Base-by-base conservation (phyloP, 345 rosid genomes). In the Lenwebbia sp. region DNA sequence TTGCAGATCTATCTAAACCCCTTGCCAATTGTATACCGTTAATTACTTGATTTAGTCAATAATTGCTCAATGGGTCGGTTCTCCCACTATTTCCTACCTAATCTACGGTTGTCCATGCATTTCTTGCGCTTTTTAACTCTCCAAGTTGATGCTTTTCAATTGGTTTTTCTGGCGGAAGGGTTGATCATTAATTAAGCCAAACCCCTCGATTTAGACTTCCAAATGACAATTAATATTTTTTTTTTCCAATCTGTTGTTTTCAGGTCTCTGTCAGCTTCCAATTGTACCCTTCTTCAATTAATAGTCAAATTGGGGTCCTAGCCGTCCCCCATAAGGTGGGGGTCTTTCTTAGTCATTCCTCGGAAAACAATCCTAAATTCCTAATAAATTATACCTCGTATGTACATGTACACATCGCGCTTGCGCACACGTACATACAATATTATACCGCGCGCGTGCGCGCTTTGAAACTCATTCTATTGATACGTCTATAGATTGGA, bases 381-480 rank as follows among this genome's bases (percentile, higher is more conserved):
- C 50, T 47, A 47, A 44, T 30, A 10, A 62, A 62, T 10, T 33
- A 17, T 17, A 37, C 23, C 44, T 9, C 37, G 78, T 37, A 17
- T 2, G 78, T 37, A 33, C 25, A 8, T 33, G 78, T 17, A 33
- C 13, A 22, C 58, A 55, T 55, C 0, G 25, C 1, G 1, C 44
- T 4, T 15, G 78, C 6, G 1, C 44, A 0, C 2, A 3, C 11
- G 3, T 30, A 3, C 37, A 9, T 15, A 33, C 22, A 17, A 23
- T 19, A 21, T 19, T 7, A 37, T 33, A 19, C 4, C 11, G 1
- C 25, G 13, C 1, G 13, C 3, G 5, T 0, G 5, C 23, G 12
- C 0, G 2, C 5, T 33, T 23, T 70, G 1, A 2, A 70, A 37
- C 47, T 70, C 23, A 70, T 70, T 10, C 23, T 4, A 4, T 33